Evolutionary conservation across 2,329 filamentous ascomycete genomes (phyloP).

Genomic region (Zymoseptoria pseudotritici): DNA sequence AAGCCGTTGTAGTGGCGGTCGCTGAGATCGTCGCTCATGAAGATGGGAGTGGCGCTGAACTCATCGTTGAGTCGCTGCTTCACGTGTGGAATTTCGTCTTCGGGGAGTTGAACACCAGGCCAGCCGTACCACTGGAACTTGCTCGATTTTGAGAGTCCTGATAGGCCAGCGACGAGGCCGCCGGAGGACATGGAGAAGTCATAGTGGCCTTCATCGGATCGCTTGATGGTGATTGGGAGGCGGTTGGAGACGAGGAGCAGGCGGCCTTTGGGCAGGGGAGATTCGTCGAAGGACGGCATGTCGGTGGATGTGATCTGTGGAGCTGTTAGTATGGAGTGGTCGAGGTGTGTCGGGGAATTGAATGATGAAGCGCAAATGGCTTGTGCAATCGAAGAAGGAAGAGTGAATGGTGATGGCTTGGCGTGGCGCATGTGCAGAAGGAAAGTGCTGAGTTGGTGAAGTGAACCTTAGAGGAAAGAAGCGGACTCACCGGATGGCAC

Average conservation of each 20-base stretch:
- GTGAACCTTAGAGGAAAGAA: background rate
- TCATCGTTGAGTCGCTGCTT: conserved; percentile 74
- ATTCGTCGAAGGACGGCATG: conserved; percentile 30
- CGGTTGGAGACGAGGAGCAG: conserved; percentile 90
- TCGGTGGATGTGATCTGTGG: conserved; percentile 13
- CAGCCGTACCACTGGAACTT: conserved; percentile 98
- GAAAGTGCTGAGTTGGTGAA: background rate
- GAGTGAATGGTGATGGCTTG: background rate
- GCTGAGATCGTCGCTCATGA: conserved; percentile 86
- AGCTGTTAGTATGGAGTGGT: background rate
- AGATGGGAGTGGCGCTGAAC: conserved; percentile 83
- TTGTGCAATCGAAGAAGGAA: no score
- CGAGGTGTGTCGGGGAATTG: no score
- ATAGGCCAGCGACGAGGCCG: conserved; percentile 87
- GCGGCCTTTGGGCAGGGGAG: conserved; percentile 35
- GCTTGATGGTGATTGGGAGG: conserved; percentile 92
- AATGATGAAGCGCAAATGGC: background rate
- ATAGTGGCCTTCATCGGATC: conserved; percentile 83
- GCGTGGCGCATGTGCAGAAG: background rate
- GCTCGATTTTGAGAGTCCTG: conserved; percentile 82
- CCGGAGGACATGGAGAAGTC: conserved; percentile 95
- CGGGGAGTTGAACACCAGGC: conserved; percentile 87
- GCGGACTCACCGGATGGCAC: background rate
- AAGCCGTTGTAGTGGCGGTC: conserved; percentile 98
- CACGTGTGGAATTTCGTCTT: conserved; percentile 68